Percentiles rank a stretch among this genome's conserved stretches.
These are phyloP conservation scores for Linnemannia exigua DNA, from an alignment of 192 early-diverging fungal genomes.

Conservation along the genomic window DNA sequence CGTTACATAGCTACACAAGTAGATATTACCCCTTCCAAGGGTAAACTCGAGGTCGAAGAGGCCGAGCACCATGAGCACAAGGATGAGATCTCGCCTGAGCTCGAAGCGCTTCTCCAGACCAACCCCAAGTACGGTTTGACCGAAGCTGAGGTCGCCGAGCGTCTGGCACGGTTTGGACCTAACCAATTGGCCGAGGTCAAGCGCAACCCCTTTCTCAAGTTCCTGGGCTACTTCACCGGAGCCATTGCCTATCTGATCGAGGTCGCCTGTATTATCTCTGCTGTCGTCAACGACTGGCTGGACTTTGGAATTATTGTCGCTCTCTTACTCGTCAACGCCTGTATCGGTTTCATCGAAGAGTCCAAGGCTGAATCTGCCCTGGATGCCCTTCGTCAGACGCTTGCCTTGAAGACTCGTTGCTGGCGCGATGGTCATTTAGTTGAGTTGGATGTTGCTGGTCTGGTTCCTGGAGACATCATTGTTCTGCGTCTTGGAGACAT, in stretches of 20 bases:
- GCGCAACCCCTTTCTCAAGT: constrained; percentile 88
- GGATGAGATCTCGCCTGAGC: constrained; percentile 86
- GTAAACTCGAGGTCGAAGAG: constrained; percentile 72
- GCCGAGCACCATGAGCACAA: constrained; percentile 80
- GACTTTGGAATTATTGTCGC: constrained; percentile 90
- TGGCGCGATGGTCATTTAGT: constrained; percentile 84
- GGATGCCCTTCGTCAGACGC: constrained; percentile 94
- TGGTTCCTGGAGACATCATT: constrained; percentile 96
- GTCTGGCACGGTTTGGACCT: constrained; percentile 80
- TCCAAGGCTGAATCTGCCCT: constrained; percentile 93
- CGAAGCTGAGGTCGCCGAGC: constrained; percentile 78
- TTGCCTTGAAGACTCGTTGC: constrained; percentile 87
- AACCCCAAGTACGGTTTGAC: constrained; percentile 85
- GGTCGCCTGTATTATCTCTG: constrained; percentile 86
- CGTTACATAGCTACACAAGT: constrained; percentile 5
- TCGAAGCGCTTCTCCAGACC: constrained; percentile 86
- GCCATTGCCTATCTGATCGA: constrained; percentile 93
- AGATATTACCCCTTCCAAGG: constrained; percentile 26
- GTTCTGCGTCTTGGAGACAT: constrained; percentile 95
- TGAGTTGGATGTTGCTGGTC: constrained; percentile 78
- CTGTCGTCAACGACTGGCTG: constrained; percentile 73
- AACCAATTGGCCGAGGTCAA: constrained; percentile 90
- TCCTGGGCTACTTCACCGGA: constrained; percentile 90
- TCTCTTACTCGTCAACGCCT: constrained; percentile 87
- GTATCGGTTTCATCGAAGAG: constrained; percentile 95